Conservation (phyloP, 768 basidiomycete genomes). For the Boletellus ananas region DNA sequence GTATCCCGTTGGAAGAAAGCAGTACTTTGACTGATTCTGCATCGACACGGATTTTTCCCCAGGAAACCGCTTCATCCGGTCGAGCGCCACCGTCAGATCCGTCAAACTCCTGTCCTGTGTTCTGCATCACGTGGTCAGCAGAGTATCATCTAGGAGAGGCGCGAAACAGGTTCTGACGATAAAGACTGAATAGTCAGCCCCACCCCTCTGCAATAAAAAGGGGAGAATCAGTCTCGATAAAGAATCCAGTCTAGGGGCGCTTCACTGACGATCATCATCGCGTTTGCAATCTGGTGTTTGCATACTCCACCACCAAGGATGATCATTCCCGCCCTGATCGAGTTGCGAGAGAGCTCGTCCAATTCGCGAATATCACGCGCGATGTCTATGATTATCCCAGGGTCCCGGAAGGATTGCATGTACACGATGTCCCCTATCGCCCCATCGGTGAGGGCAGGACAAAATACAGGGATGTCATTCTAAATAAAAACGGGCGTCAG, state of each 20-base stretch:
- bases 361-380: constrained; percentile 89
- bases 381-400: constrained; percentile 86
- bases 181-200: constrained; percentile 95
- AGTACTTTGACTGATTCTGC: constrained; percentile 81
- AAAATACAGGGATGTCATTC: constrained; percentile 99
- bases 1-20: not conserved
- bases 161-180: constrained; percentile 54
- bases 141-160: not conserved
- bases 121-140: constrained; percentile 41
- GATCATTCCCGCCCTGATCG: constrained; percentile 96
- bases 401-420: constrained; percentile 91
- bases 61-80: constrained; percentile 96
- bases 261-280: constrained; percentile 87
- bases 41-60: constrained; percentile 94
- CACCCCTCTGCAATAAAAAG: constrained; percentile 70
- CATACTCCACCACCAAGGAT: constrained; percentile 97
- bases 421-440: constrained; percentile 99
- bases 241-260: no score
- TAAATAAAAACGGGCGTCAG: constrained; percentile 37
- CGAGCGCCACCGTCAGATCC: constrained; percentile 96
- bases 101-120: constrained; percentile 99
- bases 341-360: constrained; percentile 84
- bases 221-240: not conserved
- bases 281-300: constrained; percentile 99
- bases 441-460: constrained; percentile 96